Evolutionary conservation across 176 grass and related monocot genomes (phyloP), one percentile per base, ranked within the genome.

Genomic region (Metroxylon sagu): DNA sequence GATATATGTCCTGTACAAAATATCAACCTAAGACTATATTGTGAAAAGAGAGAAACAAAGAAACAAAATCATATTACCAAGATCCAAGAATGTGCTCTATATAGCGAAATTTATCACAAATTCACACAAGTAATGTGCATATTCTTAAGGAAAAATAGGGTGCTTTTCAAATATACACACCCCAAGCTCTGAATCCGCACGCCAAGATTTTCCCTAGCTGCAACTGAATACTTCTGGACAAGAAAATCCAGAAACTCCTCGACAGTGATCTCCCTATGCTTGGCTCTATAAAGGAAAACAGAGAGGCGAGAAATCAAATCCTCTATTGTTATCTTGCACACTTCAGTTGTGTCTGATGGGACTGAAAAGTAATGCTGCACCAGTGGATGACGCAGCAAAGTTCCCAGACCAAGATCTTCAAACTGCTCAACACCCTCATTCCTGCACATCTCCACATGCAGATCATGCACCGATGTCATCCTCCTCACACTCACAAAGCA

Each of bases 341-440:
- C 61, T 64, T 73, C 70, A 1, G 56, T 54, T 16, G 48, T 25
- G 43, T 73, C 56, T 12, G 70, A 25, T 16, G 70, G 43, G 25
- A 73, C 61, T 23, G 15, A 62, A 48, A 73, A 73, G 27, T 73
- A 73, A 1, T 62, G 48, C 21, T 64, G 56, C 15, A 73, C 51
- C 12, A 73, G 70, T 18, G 59, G 59, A 62, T 73, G 70, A 14
- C 57, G 21, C 17, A 62, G 25, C 23, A 73, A 28, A 61, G 50
- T 63, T 55, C 70, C 70, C 27, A 73, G 58, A 54, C 57, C 70
- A 28, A 73, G 59, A 28, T 73, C 70, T 73, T 62, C 70, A 73
- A 73, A 73, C 50, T 50, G 8, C 18, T 62, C 25, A 53, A 62
- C 16, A 62, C 48, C 56, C 18, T 62, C 56, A 53, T 55, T 61